Percentiles rank a stretch among this genome's conserved stretches.
Conservation (phyloP, 805 yeast species). For the Candida endomychidarum region DNA sequence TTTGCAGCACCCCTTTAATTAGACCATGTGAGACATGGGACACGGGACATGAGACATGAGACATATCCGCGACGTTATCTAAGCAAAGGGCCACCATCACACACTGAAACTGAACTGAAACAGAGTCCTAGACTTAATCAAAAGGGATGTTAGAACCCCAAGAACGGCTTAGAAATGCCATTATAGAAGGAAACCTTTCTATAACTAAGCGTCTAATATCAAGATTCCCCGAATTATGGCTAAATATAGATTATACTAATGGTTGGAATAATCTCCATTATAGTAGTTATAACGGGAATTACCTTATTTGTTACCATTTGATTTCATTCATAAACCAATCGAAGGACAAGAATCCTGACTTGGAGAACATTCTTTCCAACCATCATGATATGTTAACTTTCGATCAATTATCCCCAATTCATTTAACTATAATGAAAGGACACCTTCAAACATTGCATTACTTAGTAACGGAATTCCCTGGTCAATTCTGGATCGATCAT, state of each 20-base stretch:
- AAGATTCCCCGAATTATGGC: constrained; percentile 45
- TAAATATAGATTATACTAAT: constrained; percentile 34
- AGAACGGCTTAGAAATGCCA: constrained; percentile 38
- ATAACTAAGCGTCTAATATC: constrained; percentile 37
- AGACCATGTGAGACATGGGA: constrained; percentile 1
- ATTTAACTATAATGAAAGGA: constrained; percentile 30
- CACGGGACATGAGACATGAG: constrained; percentile 1
- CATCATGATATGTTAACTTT: constrained; percentile 36
- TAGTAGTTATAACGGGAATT: constrained; percentile 41
- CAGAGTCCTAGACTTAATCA: not conserved
- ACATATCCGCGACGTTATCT: constrained; percentile 3
- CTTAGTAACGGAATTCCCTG: constrained; percentile 43
- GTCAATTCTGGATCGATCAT: constrained; percentile 35
- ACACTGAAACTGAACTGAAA: not conserved
- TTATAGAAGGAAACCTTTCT: constrained; percentile 37
- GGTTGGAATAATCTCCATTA: constrained; percentile 47
- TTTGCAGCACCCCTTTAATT: constrained; percentile 7
- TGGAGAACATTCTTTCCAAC: constrained; percentile 15
- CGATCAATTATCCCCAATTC: constrained; percentile 37
- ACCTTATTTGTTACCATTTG: constrained; percentile 42
- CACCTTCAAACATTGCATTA: constrained; percentile 45
- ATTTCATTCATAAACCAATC: constrained; percentile 29
- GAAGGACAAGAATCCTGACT: constrained; percentile 17
- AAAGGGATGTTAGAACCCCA: constrained; percentile 35
- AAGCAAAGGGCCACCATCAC: no score